Conservation (phyloP, 257 asterid species). For the Anisodus acutangulus region DNA sequence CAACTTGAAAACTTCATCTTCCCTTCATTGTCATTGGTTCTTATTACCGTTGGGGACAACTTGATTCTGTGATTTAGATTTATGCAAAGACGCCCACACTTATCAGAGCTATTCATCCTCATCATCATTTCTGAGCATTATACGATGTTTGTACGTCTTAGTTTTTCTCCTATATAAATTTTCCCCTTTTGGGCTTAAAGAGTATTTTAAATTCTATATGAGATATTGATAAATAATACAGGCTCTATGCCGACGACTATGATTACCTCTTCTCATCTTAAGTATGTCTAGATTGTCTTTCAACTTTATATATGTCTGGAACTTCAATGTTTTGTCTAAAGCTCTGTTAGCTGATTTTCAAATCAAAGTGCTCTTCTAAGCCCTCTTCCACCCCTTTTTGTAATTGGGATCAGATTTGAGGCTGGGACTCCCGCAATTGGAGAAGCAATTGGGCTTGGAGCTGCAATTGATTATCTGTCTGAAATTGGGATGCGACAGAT, state of each 20-base stretch:
- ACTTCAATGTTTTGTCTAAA: background rate
- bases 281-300: constrained; percentile 16
- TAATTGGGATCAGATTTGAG: constrained; percentile 68
- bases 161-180: background rate
- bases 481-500: constrained; percentile 91
- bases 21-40: constrained; percentile 3
- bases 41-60: background rate
- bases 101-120: background rate
- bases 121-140: background rate
- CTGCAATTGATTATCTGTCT: constrained; percentile 81
- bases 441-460: constrained; percentile 93
- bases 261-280: background rate
- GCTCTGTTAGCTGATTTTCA: background rate
- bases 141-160: background rate
- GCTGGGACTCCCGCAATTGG: constrained; percentile 99
- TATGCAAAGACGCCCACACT: background rate
- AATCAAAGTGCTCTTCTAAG: constrained; percentile 13
- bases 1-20: background rate
- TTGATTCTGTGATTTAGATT: background rate
- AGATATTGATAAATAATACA: background rate
- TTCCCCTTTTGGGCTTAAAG: background rate
- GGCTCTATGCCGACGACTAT: background rate
- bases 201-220: background rate
- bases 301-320: background rate
- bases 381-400: background rate